Evolutionary conservation across 2,329 filamentous ascomycete species (phyloP), one percentile per base, ranked within the genome.

Genomic region (Fusarium devonianum): DNA sequence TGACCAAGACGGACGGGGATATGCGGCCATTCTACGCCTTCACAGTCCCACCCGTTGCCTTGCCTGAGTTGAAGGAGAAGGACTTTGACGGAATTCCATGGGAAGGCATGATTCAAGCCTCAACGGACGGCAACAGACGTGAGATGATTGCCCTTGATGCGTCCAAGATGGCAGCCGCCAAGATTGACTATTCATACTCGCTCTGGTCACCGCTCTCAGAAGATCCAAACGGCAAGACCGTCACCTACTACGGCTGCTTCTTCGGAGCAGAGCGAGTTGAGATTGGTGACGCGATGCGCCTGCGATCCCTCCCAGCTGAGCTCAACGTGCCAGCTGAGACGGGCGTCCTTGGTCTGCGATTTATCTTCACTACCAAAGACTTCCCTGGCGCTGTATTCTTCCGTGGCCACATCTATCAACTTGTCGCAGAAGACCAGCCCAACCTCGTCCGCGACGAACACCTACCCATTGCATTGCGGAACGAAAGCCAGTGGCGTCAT

Each of bases 21-120:
- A 71, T 80, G 58, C 73, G 78, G 3, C 78, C 78, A 2, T 81
- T 80, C 54, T 70, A 79, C 28, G 77, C 78, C 9, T 81, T 79
- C 48, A 79, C 75, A 9, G 77, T 81, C 1, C 78, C 78, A 0
- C 67, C 69, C 2, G 71, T 79, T 7, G 64, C 65, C 9, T 60
- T 76, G 8, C 58, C 70, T 1, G 71, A 75, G 4, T 60, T 79
- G 5, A 70, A 70, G 45, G 70, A 72, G 13, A 71, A 71, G 35
- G 53, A 66, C 1, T 75, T 78, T 55, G 72, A 76, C 10, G 67
- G 74, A 4, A 64, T 79, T 10, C 64, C 71, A 8, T 81, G 78
- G 78, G 68, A 73, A 6, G 56, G 56, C 3, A 56, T 74, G 29
- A 67, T 78, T 33, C 66, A 62, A 14, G 53, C 59, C 16, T 62